Evolutionary conservation across 768 basidiomycete species (phyloP), one percentile per base, ranked within the genome.

Genomic region (Lactarius deliciosus): DNA sequence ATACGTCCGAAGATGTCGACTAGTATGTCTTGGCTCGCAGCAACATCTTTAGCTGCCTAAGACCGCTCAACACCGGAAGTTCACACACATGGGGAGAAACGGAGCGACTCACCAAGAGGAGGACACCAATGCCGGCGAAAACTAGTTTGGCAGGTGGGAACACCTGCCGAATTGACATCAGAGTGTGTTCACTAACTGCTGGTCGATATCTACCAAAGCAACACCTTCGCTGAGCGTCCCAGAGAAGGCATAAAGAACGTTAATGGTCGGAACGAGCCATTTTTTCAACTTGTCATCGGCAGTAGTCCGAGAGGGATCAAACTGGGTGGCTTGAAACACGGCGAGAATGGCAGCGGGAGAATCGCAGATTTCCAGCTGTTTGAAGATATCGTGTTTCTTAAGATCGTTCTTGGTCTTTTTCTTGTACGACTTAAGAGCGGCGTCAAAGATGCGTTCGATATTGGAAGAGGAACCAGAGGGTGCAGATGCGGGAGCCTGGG

Each of bases 21-120:
- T 1, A 47, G 45, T 10, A 47, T n/a, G 20, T 22, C n/a, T 5
- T 11, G n/a, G 45, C 45, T 47, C 10, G 20, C 45, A 3, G 9
- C 0, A 10, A 47, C n/a, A 11, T 20, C 43, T 45, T 45, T 45
- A 8, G 20, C 43, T 45, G 43, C 43, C 43, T 45, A n/a, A 8
- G 7, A 10, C 3, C 0, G 3, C 16, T 45, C 7, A n/a, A n/a
- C 2, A 11, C 11, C 45, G 0, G 36, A 36, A 11, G 36, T 0
- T 0, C n/a, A n/a, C 10, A 9, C n/a, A 47, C 20, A n/a, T 1
- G 45, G 45, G 10, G 1, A 10, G n/a, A 20, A 11, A 10, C 45
- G 45, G 13, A 34, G 34, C 36, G 4, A 13, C 45, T 11, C n/a
- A 47, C 45, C 45, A 22, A 47, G 45, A 47, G 45, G n/a, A 47